These are phyloP conservation scores for Colletotrichum echinochloae DNA, from an alignment of 2,329 filamentous ascomycete genomes.

Conservation along the genomic window DNA sequence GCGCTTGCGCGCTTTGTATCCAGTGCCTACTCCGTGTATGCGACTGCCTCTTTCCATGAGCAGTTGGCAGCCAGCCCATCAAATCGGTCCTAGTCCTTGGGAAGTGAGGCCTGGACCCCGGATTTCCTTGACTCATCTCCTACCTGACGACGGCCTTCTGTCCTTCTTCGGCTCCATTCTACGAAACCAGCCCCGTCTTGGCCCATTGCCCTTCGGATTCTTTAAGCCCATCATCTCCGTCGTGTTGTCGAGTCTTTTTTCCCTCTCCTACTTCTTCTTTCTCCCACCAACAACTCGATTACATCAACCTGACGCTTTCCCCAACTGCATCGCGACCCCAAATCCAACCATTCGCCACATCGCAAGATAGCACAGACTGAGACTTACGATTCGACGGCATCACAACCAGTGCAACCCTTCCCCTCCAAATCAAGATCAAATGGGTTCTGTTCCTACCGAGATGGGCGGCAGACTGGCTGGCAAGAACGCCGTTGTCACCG, in stretches of 20 bases:
- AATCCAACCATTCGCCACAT: conserved; percentile 20
- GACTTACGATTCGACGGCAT: conserved; percentile 11
- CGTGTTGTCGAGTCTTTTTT: not conserved
- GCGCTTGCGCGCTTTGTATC: conserved; percentile 25
- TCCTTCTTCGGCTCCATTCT: conserved; percentile 31
- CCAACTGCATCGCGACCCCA: not conserved
- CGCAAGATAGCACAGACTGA: not conserved
- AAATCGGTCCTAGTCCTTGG: not conserved
- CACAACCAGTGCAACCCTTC: not conserved
- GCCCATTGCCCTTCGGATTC: conserved; percentile 2
- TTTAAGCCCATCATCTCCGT: conserved; percentile 34
- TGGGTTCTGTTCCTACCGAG: conserved; percentile 47
- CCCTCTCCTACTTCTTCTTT: not conserved
- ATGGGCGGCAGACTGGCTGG: conserved; percentile 64
- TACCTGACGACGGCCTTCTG: conserved; percentile 13
- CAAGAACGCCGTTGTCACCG: conserved; percentile 81
- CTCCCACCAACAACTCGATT: conserved; percentile 3
- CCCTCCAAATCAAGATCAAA: conserved; percentile 31
- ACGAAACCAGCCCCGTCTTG: conserved; percentile 33
- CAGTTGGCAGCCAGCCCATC: not conserved
- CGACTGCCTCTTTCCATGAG: not conserved
- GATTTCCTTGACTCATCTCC: conserved; percentile 42
- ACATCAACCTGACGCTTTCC: not conserved
- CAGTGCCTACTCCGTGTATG: conserved; percentile 25
- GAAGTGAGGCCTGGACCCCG: conserved; percentile 27